Evolutionary conservation across 306 rosid species (phyloP), one percentile per base, ranked within the genome.

Genomic region (Casuarina cunninghamiana): DNA sequence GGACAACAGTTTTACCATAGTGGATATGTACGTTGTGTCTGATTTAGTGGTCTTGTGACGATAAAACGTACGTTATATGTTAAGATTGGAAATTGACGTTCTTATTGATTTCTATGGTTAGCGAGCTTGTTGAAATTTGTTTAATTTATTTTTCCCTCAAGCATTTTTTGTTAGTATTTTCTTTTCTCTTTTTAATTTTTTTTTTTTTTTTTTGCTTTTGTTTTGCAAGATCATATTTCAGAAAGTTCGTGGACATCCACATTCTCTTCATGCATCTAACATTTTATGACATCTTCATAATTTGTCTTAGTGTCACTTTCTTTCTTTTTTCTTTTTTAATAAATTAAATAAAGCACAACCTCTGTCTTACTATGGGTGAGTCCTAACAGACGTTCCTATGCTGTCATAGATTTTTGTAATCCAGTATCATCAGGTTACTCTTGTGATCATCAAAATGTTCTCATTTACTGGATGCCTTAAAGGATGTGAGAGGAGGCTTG

Each of bases 401-500:
- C n/a, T n/a, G n/a, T n/a, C n/a, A n/a, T n/a, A n/a, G n/a, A n/a
- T n/a, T n/a, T n/a, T n/a, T n/a, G n/a, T n/a, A n/a, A n/a, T n/a
- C n/a, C n/a, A n/a, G n/a, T n/a, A n/a, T n/a, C n/a, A n/a, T n/a
- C n/a, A n/a, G n/a, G n/a, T n/a, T n/a, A n/a, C n/a, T n/a, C n/a
- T n/a, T n/a, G n/a, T n/a, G n/a, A n/a, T n/a, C n/a, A n/a, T n/a
- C n/a, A n/a, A n/a, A n/a, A n/a, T n/a, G n/a, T n/a, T n/a, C n/a
- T n/a, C n/a, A n/a, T n/a, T n/a, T n/a, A n/a, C n/a, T n/a, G n/a
- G n/a, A n/a, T n/a, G n/a, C n/a, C n/a, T n/a, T n/a, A 80, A 88
- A 95, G 98, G 98, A 92, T 79, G 97, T 92, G 79, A 90, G 97
- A 81, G 91, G 98, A 83, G 97, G 98, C 81, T 79, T 95, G 66